Evolutionary conservation across 2,329 filamentous ascomycete species (phyloP).

Genomic region (Hymenoscyphus repandus): DNA sequence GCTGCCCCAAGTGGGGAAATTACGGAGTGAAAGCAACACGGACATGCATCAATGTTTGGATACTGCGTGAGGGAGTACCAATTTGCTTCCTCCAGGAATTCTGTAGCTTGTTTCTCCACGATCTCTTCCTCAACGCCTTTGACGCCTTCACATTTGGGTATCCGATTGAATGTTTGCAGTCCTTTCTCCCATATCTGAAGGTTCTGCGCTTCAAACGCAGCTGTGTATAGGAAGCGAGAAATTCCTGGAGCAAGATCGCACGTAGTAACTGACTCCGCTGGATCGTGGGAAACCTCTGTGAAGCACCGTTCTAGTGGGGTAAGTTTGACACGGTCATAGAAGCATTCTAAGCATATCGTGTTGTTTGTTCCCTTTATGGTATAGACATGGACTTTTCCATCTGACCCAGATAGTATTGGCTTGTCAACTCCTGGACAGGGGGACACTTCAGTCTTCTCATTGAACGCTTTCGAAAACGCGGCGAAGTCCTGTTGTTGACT

Average conservation of each 20-base stretch:
- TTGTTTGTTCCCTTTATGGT: not conserved
- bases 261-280: not conserved
- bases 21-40: constrained; percentile 9
- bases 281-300: not conserved
- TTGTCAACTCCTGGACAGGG: constrained; percentile 1
- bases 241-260: constrained; percentile 3
- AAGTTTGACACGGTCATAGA: constrained; percentile 1
- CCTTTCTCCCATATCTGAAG: constrained; percentile 1
- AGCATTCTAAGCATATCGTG: constrained; percentile 1
- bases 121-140: constrained; percentile 8
- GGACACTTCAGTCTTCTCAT: not conserved
- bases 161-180: not conserved
- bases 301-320: not conserved
- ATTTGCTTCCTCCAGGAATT: constrained; percentile 1
- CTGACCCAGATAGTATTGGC: not conserved
- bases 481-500: not conserved
- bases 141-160: constrained; percentile 1
- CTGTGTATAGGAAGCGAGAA: not conserved
- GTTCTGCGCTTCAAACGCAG: not conserved
- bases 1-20: constrained; percentile 5
- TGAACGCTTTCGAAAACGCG: not conserved
- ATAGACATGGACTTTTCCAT: constrained; percentile 1
- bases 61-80: constrained; percentile 12
- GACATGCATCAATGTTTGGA: constrained; percentile 10
- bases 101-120: not conserved